phyloP scores from a whole-genome alignment of 1,284 basidiomycete genomes.

The Pisolithus thermaeus region DNA sequence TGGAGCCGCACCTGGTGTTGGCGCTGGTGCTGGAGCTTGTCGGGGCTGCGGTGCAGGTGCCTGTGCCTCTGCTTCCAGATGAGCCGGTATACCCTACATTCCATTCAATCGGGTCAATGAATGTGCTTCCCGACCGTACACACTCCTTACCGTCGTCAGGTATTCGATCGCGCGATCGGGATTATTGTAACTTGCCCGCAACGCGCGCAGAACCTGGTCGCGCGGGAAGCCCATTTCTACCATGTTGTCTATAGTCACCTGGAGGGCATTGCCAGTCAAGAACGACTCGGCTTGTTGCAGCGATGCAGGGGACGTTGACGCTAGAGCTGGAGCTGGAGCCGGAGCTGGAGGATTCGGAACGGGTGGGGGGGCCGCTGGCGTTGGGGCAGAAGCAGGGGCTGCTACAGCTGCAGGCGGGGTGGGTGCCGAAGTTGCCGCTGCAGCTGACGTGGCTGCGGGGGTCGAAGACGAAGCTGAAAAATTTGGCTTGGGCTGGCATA shows the following conservation, averaged over 20 bases:
- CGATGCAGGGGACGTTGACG: slow-evolving; percentile 30
- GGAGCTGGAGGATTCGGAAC: slow-evolving; percentile 28
- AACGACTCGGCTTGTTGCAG: slow-evolving; percentile 36
- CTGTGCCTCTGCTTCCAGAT: slow-evolving; percentile 31
- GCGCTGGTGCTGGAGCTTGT: slow-evolving; percentile 31
- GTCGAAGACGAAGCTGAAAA: slow-evolving; percentile 25
- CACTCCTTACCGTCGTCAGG: slow-evolving; percentile 77
- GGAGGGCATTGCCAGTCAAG: slow-evolving; percentile 70
- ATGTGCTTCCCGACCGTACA: slow-evolving; percentile 26
- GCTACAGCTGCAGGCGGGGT: slow-evolving; percentile 26
- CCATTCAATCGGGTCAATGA: neutral
- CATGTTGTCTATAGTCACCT: slow-evolving; percentile 77
- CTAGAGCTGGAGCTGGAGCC: slow-evolving; percentile 34
- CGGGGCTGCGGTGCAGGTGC: slow-evolving; percentile 34
- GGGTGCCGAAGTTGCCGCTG: slow-evolving; percentile 25
- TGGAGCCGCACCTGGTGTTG: slow-evolving; percentile 31
- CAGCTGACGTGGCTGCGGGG: slow-evolving; percentile 30
- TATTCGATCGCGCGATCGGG: slow-evolving; percentile 98
- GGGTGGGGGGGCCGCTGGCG: slow-evolving; percentile 24
- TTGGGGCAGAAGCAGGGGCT: slow-evolving; percentile 28
- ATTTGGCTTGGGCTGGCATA: slow-evolving; percentile 52
- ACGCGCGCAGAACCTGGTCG: slow-evolving; percentile 80
- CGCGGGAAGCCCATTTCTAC: slow-evolving; percentile 93
- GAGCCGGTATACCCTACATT: slow-evolving; percentile 72
- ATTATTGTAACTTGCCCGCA: slow-evolving; percentile 97